Evolutionary conservation across 108 stramenopile species (phyloP), one percentile per base, ranked within the genome.

Genomic region (Discostella stelligeroides): DNA sequence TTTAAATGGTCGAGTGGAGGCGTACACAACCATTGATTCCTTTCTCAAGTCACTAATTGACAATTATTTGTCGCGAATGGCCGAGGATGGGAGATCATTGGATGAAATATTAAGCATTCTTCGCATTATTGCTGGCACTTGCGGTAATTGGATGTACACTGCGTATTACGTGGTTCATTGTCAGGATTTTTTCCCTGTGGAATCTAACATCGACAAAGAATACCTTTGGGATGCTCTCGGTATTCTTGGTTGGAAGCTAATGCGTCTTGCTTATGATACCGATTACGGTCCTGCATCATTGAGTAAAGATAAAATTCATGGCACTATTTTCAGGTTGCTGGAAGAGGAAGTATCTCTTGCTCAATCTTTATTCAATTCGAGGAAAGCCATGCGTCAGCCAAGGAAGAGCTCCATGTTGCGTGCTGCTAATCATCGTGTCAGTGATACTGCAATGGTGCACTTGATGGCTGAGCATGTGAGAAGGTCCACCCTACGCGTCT

Each of bases 51-150:
- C 56, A n/a, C 41, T 79, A 15, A 29, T 65, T 47, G 77, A 79
- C 67, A 43, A 17, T 17, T 79, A 79, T 40, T 25, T 28, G 11
- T 9, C n/a, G 23, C 54, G 24, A 7, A 72, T 79, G 53, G 38
- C 27, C 15, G 45, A 73, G 61, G 55, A 53, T n/a, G 77, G 77
- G 13, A 67, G 37, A 34, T 38, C 57, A 8, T 2, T 12, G 15
- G 34, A 73, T 7, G 64, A 59, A 18, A 25, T 73, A 1, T 20
- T 34, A 13, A 25, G 46, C 23, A 53, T 62, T 13, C 48, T 63
- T 4, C 65, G 72, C 4, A 79, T 73, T 49, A 61, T 66, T 15
- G 12, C 66, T 49, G 77, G 60, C n/a, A 73, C 56, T 53, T 29
- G 25, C 18, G 77, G 77, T 3, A 59, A 30, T 25, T 79, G 72